These are phyloP conservation scores for Lanzia echinophila DNA, from an alignment of 2,329 filamentous ascomycete species.

Conservation along the genomic window DNA sequence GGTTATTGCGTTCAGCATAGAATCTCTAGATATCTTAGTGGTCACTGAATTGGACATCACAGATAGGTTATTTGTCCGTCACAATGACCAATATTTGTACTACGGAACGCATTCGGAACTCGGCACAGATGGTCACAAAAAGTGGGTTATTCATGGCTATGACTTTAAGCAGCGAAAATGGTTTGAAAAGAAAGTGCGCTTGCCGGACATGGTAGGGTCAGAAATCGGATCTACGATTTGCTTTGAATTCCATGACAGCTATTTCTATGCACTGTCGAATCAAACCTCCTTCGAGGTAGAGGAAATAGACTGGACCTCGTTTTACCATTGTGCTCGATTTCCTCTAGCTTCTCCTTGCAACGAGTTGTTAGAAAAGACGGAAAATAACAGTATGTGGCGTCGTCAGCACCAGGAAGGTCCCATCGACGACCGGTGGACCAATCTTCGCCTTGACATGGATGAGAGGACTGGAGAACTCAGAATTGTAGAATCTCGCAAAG, in stretches of 20 bases:
- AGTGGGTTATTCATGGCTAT: conserved; percentile 56
- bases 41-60: conserved; percentile 38
- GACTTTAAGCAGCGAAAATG: conserved; percentile 38
- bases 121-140: conserved; percentile 47
- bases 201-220: conserved; percentile 53
- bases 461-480: conserved; percentile 50
- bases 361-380: conserved; percentile 35
- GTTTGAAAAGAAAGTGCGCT: conserved; percentile 40
- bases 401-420: conserved; percentile 63
- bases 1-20: conserved; percentile 46
- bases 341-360: conserved; percentile 43
- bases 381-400: conserved; percentile 51
- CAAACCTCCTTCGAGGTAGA: conserved; percentile 55
- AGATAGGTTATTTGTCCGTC: conserved; percentile 60
- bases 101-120: conserved; percentile 56
- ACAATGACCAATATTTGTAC: conserved; percentile 54
- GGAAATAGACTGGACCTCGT: conserved; percentile 60
- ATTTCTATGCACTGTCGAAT: conserved; percentile 66
- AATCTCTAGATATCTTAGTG: conserved; percentile 36
- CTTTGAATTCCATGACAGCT: conserved; percentile 60
- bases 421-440: conserved; percentile 68
- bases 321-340: conserved; percentile 62
- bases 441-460: conserved; percentile 54
- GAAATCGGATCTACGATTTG: conserved; percentile 63
- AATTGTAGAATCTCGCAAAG: conserved; percentile 62